These are phyloP conservation scores for Phyllosticta citrichinensis DNA, from an alignment of 2,329 filamentous ascomycete species.

Conservation along the genomic window DNA sequence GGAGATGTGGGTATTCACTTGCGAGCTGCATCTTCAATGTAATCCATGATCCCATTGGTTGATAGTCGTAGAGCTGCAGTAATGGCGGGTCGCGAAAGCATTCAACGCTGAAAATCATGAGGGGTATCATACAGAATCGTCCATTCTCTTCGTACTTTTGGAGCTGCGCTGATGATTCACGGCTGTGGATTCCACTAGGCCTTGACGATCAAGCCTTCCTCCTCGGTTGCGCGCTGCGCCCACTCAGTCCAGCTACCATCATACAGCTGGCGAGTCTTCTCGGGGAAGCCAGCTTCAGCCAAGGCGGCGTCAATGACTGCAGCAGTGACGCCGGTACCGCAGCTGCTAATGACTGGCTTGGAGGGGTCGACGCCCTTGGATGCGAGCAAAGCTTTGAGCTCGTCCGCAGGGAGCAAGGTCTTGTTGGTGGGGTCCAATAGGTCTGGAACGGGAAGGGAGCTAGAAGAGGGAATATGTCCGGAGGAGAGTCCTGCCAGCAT, in stretches of 20 bases:
- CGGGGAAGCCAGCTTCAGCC: constrained; percentile 64
- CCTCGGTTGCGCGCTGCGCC: constrained; percentile 54
- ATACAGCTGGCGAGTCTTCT: constrained; percentile 65
- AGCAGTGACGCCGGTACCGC: constrained; percentile 90
- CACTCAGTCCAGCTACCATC: constrained; percentile 97
- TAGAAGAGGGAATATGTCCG: constrained; percentile 84
- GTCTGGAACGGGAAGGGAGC: constrained; percentile 68
- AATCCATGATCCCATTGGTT: background rate
- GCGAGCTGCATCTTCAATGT: background rate
- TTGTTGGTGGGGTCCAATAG: constrained; percentile 78
- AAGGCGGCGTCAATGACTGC: constrained; percentile 83
- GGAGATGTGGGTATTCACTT: background rate
- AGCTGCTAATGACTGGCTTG: constrained; percentile 77
- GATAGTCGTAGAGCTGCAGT: background rate
- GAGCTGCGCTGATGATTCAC: background rate
- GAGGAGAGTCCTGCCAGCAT: constrained; percentile 51
- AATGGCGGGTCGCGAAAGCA: background rate
- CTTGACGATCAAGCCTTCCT: constrained; percentile 54
- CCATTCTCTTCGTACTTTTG: background rate
- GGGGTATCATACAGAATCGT: background rate
- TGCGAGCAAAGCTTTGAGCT: constrained; percentile 67
- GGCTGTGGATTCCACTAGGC: constrained; percentile 11
- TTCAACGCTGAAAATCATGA: background rate
- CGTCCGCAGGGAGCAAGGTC: constrained; percentile 59
- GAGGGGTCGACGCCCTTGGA: constrained; percentile 68